Conservation (phyloP, 176 grass and related monocot species). For the Rhynchospora tenuis region DNA sequence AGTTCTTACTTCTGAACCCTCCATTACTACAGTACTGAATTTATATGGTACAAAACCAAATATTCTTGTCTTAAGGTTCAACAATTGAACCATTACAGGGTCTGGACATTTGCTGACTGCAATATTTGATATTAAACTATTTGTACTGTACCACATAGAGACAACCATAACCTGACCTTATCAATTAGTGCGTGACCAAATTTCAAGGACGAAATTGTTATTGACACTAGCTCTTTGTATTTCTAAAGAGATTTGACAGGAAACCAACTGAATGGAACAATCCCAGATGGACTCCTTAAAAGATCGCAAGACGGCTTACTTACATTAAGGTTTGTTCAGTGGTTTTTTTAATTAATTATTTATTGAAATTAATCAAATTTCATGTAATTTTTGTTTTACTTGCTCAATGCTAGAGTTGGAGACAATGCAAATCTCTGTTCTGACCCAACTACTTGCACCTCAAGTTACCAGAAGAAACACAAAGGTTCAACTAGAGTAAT, state of each 20-base stretch:
- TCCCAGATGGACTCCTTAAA: conserved; percentile 38
- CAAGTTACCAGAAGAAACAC: conserved; percentile 4
- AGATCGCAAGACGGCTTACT: conserved; percentile 34
- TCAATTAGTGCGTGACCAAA: neutral
- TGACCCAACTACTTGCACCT: conserved; percentile 4
- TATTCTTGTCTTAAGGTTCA: neutral
- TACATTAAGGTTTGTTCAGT: conserved; percentile 44
- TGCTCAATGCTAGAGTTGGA: conserved; percentile 30
- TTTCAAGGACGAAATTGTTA: neutral
- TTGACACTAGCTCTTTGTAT: neutral
- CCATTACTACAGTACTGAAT: neutral
- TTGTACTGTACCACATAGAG: neutral
- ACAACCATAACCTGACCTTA: neutral
- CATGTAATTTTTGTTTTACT: neutral
- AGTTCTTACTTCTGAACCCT: neutral
- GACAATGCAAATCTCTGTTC: conserved; percentile 32
- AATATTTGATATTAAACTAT: neutral
- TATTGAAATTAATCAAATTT: neutral
- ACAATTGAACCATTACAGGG: neutral
- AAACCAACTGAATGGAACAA: conserved; percentile 38
- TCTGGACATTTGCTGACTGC: neutral
- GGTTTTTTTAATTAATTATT: neutral
- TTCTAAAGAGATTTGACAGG: conserved; percentile 56
- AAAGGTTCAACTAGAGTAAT: conserved; percentile 15
- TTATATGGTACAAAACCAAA: neutral